Conservation (phyloP, 2,329 filamentous ascomycete species). For the Penicillium digitatum region DNA sequence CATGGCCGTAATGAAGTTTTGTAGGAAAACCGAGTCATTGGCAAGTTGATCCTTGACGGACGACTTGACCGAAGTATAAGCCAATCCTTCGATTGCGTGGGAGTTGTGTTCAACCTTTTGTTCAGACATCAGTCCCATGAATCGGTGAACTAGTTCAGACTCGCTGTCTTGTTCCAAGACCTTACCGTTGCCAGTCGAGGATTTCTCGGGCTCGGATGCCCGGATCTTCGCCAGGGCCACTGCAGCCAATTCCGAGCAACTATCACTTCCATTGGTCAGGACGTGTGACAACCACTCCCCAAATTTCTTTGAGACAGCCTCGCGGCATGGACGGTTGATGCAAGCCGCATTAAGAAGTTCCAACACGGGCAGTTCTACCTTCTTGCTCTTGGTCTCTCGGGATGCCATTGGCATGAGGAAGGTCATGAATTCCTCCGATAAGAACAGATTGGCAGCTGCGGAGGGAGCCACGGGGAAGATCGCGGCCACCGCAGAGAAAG, state of each 20-base stretch:
- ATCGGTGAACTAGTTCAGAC: constrained; percentile 52
- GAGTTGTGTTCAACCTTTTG: constrained; percentile 56
- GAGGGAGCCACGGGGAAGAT: constrained; percentile 82
- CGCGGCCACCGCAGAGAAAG: constrained; percentile 85
- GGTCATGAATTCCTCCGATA: constrained; percentile 80
- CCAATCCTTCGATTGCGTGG: constrained; percentile 82
- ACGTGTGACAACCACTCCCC: constrained; percentile 82
- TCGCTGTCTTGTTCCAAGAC: constrained; percentile 42
- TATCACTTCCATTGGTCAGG: constrained; percentile 65
- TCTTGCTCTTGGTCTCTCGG: constrained; percentile 75
- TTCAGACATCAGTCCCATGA: constrained; percentile 48
- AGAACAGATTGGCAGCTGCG: constrained; percentile 71
- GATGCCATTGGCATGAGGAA: constrained; percentile 72
- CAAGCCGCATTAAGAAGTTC: constrained; percentile 90
- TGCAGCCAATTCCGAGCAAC: constrained; percentile 54
- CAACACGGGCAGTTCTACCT: constrained; percentile 79
- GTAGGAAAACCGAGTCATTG: constrained; percentile 64
- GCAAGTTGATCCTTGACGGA: constrained; percentile 78
- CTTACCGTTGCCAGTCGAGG: constrained; percentile 32
- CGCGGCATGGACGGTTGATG: constrained; percentile 75
- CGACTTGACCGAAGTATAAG: constrained; percentile 83
- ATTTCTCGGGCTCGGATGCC: constrained; percentile 32
- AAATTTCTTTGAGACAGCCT: constrained; percentile 80
- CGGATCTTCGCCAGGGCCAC: constrained; percentile 68
- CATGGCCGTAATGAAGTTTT: constrained; percentile 57